Evolutionary conservation across 768 basidiomycete genomes (phyloP).

Genomic region (Russula vinacea): DNA sequence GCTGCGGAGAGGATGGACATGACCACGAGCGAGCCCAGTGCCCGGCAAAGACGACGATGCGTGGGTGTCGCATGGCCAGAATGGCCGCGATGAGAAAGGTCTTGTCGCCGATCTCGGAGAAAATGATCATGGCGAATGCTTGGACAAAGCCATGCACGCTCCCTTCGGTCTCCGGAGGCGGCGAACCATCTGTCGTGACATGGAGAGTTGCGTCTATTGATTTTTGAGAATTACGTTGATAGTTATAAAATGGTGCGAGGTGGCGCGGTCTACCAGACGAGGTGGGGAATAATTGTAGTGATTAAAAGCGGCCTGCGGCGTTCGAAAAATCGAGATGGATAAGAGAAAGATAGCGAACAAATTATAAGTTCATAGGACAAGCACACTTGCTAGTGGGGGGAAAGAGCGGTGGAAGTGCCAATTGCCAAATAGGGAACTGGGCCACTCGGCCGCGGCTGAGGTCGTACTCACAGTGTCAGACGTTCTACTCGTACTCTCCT

Average conservation of each 20-base stretch:
- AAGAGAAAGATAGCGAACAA: neutral
- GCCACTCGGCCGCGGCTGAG: no score
- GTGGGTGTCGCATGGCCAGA: slow-evolving; percentile 89
- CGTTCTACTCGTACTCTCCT: slow-evolving; percentile 10
- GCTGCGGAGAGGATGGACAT: slow-evolving; percentile 94
- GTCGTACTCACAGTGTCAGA: slow-evolving; percentile 13
- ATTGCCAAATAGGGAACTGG: neutral
- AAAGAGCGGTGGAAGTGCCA: no score
- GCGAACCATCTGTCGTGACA: slow-evolving; percentile 13
- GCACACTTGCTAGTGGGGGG: no score
- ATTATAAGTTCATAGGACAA: slow-evolving; percentile 7
- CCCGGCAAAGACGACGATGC: slow-evolving; percentile 84
- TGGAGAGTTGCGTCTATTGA: neutral
- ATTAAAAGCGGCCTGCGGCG: neutral
- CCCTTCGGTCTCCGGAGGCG: slow-evolving; percentile 31
- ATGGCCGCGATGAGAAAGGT: slow-evolving; percentile 87
- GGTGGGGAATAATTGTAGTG: neutral
- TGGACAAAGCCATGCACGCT: slow-evolving; percentile 60
- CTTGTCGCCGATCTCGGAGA: slow-evolving; percentile 95
- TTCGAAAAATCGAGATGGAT: neutral
- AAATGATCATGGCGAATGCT: slow-evolving; percentile 86
- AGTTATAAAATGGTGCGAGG: neutral
- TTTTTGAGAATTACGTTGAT: neutral
- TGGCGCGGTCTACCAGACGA: neutral
- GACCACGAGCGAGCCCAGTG: slow-evolving; percentile 79